Base-by-base conservation (phyloP, 2,329 filamentous ascomycete genomes). In the Cadophora sp. region DNA sequence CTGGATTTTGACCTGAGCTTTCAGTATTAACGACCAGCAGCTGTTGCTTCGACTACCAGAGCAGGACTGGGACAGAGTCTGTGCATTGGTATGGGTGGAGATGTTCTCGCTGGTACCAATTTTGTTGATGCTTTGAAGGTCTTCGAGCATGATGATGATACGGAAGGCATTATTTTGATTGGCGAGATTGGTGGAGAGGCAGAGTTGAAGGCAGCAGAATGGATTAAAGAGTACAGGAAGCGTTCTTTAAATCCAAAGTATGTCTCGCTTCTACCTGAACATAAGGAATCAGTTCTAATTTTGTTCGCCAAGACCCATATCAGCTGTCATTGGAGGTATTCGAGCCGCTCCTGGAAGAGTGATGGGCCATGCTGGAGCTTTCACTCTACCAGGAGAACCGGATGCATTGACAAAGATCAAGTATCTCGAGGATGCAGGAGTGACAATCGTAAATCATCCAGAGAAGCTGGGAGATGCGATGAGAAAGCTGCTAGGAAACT, bases 291-390 rank as follows among this genome's bases (percentile, higher is more conserved):
- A 50, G n/a, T 20, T 45, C 59, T 69, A 4, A 66, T 20, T 39
- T 24, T 55, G 27, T 36, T 56, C 18, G 9, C 18, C 36, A 66
- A 90, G 88, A 73, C 91, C 92, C 0, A 91, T 94, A 53, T 88
- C 90, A 74, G 91, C 89, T 56, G 81, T 93, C 6, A 83, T 94
- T 33, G 91, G 86, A 36, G 91, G 92, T 4, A 80, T 89, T 58
- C 80, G 87, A 69, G 89, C 89, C n/a, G 84, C 85, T 6, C 80
- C 82, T 18, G 88, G 88, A 16, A 84, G 85, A 24, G 84, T 93
- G 51, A 94, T 94, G 91, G 92, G 92, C 11, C 92, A 95, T 76
- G 90, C 91, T 11, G 92, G 92, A 51, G 92, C 92, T 16, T 92
- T 91, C 82, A 82, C 83, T 62, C 83, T 88, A 1, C 83, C 87